Evolutionary conservation across 192 early-diverging fungal genomes (phyloP).

Genomic region (Backusella sp.): DNA sequence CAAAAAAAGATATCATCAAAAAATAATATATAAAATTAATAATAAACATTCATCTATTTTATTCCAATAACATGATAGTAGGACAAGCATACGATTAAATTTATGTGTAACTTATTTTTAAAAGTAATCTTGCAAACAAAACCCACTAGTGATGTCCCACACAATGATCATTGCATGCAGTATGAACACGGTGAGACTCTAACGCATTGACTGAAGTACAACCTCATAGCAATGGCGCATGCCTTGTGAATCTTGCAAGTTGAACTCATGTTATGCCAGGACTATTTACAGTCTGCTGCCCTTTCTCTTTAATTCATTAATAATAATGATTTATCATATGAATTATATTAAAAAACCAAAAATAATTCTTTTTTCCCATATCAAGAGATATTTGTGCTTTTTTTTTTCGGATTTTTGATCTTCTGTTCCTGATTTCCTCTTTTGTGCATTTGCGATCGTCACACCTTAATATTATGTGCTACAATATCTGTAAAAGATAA

Average conservation of each 20-base stretch:
- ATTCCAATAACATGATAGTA: not conserved
- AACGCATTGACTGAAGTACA: not conserved
- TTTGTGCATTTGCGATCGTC: not conserved
- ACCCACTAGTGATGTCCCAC: not conserved
- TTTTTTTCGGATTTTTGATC: not conserved
- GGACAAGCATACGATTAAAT: not conserved
- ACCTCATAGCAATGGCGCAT: not conserved
- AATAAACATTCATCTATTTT: not conserved
- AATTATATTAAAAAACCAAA: not conserved
- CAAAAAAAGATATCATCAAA: not conserved
- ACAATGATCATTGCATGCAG: not conserved
- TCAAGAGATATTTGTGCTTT: not conserved
- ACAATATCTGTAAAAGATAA: not conserved
- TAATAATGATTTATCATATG: not conserved
- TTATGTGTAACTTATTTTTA: not conserved
- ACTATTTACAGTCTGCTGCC: not conserved
- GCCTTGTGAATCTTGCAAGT: not conserved
- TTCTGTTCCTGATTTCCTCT: not conserved
- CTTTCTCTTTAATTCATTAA: not conserved
- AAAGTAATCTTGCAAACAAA: not conserved
- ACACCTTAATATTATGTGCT: not conserved
- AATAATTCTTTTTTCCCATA: not conserved
- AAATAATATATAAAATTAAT: not conserved
- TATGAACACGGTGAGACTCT: not conserved
- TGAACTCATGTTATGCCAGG: not conserved